Conservation (phyloP, 169 alveolate species). For the Eimeria praecox region DNA sequence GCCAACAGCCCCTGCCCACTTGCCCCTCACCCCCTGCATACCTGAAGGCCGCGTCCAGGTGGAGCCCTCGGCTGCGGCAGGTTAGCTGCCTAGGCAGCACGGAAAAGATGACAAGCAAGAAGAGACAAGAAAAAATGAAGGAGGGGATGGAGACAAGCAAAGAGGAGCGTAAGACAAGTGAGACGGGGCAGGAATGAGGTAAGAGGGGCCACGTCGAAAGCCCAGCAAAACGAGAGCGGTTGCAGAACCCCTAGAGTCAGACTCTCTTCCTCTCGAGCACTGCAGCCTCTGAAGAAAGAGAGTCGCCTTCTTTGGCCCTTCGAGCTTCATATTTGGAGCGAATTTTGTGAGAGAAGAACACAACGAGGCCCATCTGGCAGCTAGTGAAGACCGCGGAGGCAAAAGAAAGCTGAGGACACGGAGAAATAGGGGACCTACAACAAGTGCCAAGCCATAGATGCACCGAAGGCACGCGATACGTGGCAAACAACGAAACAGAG, state of each 20-base stretch:
- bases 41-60: background rate
- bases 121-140: too few relatives aligned
- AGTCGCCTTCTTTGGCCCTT: background rate
- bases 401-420: constrained; percentile 31
- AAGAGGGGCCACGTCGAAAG: background rate
- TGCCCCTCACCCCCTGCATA: background rate
- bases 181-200: background rate
- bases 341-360: background rate
- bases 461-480: constrained; percentile 19
- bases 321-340: background rate
- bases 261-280: constrained; percentile 13
- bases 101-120: background rate
- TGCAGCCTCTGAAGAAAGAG: background rate
- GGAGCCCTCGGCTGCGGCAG: background rate
- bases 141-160: background rate
- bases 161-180: background rate
- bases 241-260: background rate
- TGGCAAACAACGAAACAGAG: background rate
- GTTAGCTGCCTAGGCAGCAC: background rate
- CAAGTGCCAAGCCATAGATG: constrained; percentile 25
- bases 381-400: constrained; percentile 34
- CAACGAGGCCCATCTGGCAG: constrained; percentile 35
- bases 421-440: background rate
- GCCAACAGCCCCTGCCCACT: background rate
- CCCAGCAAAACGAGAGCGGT: background rate